Evolutionary conservation across 1,284 basidiomycete genomes (phyloP), one percentile per base, ranked within the genome.

Genomic region (Boletellus deceptivus): DNA sequence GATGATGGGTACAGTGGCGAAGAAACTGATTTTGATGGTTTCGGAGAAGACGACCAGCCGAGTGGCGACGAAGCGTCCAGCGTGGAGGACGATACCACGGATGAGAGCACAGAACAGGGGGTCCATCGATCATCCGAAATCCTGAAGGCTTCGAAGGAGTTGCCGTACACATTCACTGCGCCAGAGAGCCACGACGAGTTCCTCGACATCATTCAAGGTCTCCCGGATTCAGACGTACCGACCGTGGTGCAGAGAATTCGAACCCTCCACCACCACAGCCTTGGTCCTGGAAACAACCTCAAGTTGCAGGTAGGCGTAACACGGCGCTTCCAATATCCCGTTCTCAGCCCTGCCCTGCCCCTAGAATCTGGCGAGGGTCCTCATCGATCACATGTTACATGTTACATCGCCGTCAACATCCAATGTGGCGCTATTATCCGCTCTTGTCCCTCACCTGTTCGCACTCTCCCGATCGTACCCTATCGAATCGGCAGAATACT

Each of bases 101-200:
- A 75, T 42, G 65, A 75, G 33, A 67, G 71, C 17, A 57, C 61
- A 10, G 54, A 61, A 33, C 60, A 8, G n/a, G 72, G 58, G 48
- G 31, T 52, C 55, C 52, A 42, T 22, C 72, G 64, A 53, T 57
- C 60, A 38, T 71, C 69, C 37, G 68, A 70, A 54, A 55, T 61
- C 33, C 59, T 58, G 31, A 57, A 59, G 22, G 42, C 58, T 56
- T 22, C 57, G 18, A 78, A 80, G 51, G 90, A 92, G 56, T 76
- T 98, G 2, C 95, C 96, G 0, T 99, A 82, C 69, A 98, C 91
- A 1, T 99, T 98, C 70, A 78, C 89, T 24, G 97, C 93, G 63
- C 97, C 97, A 0, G 69, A 80, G 6, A 84, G 76, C 3, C 93
- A 98, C 59, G 89, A 91, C 44, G 92, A 97, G 55, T 89, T 99